Base-by-base conservation (phyloP, 495 filamentous ascomycete genomes). In the Aspergillus saccharolyticus region DNA sequence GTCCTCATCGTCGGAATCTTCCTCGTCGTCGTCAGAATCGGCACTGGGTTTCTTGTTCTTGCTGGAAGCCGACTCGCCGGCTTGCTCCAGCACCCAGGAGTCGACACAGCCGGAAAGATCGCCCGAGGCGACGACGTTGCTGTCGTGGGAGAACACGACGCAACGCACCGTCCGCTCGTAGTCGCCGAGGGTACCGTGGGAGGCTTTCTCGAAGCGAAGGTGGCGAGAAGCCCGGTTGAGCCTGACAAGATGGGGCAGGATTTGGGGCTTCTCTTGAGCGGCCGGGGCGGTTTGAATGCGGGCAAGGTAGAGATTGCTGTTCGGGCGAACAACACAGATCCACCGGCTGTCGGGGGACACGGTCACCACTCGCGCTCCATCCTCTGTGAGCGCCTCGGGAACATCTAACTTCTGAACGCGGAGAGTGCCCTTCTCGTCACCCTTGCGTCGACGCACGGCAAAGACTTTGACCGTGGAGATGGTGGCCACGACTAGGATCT, bases 71-170 rank as follows among this genome's bases (percentile, higher is more conserved):
- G 66, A 52, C 51, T 80, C 78, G 62, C 78, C 74, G 20, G 78
- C 78, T 42, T 77, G 79, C 56, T 82, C 78, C 25, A 97, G 70
- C 4, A 89, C 70, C 85, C 90, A 99, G 15, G 85, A 89, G 66
- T 97, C 92, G 25, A 99, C 80, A 68, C 85, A 88, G 24, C 95
- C 95, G 49, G 86, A 85, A 20, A 97, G 66, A 70, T 97, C 95
- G 33, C 86, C 84, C 15, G 85, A 82, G 8, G 85, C 89, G 16
- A 97, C 68, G 52, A 96, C 81, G 53, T 80, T 82, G 70, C 90
- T 90, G 63, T 95, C 88, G 6, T 85, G 75, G 9, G 91, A 95
- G 69, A 97, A 97, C 0, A 84, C 79, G 17, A 85, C 72, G 44
- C 89, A 83, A 19, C 80, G 88, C 43, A 97, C 84, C 21, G 83